Evolutionary conservation across 164 flowering plant genomes (phyloP), one percentile per base, ranked within the genome.

Genomic region (Dillenia suffruticosa): DNA sequence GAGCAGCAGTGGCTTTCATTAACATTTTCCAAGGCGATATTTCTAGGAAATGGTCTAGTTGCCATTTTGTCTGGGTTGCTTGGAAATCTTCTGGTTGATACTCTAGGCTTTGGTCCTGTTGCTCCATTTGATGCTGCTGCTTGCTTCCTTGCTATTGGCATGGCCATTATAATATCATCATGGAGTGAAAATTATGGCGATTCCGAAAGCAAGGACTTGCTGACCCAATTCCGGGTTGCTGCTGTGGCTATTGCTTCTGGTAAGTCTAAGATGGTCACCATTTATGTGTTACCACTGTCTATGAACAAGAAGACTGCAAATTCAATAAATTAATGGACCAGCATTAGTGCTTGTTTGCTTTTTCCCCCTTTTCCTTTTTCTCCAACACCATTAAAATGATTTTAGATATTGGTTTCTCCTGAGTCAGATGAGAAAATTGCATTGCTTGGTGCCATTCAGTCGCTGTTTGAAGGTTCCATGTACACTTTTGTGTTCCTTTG

Each of bases 391-490:
- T 17, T 54, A 52, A 32, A 62, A 44, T 26, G 53, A 32, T 63
- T 10, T 61, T 14, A 15, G 13, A 10, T 61, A 54, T 72, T 43
- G 44, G 10, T 26, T 26, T 26, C 1, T 26, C 32, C 32, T 5
- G 32, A 26, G 15, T 26, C 87, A 93, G 98, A 90, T 79, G 97
- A 93, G 73, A 93, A 89, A 70, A 91, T 93, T 54, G 98, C 96
- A 2, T 67, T 93, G 72, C 81, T 93, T 68, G 96, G 98, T 54
- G 98, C 96, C 10, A 93, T 90, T 55, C 98, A 93, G 71, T 90
- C 98, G 15, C 73, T 93, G 54, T 93, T 93, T 77, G 98, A 93
- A 80, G 98, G 97, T 62, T 93, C 97, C 12, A 93, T 93, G 98
- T 93, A 93, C 68, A 93, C 97, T 12, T 93, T 93, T 78, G 98